Conservation (phyloP, 1,139 yeast species). For the Nakaseomyces delphensis region DNA sequence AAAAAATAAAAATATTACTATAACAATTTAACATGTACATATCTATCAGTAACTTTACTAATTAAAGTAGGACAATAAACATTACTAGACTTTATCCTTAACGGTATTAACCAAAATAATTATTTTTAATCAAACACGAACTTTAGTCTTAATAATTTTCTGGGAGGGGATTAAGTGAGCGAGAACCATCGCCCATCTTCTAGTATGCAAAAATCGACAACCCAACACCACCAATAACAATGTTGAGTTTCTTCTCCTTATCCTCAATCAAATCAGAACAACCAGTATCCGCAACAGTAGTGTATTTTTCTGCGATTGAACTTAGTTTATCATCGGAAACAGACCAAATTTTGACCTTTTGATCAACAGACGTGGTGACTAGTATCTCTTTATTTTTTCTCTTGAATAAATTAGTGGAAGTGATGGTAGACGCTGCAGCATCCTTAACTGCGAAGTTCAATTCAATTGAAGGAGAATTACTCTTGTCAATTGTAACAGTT, state of each 20-base stretch:
- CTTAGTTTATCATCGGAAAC: slow-evolving; percentile 30
- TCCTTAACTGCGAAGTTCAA: slow-evolving; percentile 34
- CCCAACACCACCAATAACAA: slow-evolving; percentile 4
- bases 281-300: slow-evolving; percentile 89
- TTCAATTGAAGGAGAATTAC: slow-evolving; percentile 14
- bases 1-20: not conserved
- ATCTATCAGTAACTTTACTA: not conserved
- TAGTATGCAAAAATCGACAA: slow-evolving; percentile 2
- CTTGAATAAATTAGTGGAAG: slow-evolving; percentile 42
- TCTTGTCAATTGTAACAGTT: slow-evolving; percentile 29
- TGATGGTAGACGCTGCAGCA: slow-evolving; percentile 85
- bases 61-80: too few relatives aligned
- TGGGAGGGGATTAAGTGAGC: too few relatives aligned
- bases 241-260: slow-evolving; percentile 2
- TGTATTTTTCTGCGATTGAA: slow-evolving; percentile 43
- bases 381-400: slow-evolving; percentile 21
- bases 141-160: too few relatives aligned
- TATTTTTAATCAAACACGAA: not conserved
- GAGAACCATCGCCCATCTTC: too few relatives aligned
- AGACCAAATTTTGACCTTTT: slow-evolving; percentile 60
- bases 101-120: not conserved
- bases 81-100: too few relatives aligned
- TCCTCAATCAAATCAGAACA: slow-evolving; percentile 39
- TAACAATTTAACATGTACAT: not conserved
- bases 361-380: slow-evolving; percentile 56